phyloP scores from a whole-genome alignment of 1,139 yeast genomes.

The Protomyces pachydermus region DNA sequence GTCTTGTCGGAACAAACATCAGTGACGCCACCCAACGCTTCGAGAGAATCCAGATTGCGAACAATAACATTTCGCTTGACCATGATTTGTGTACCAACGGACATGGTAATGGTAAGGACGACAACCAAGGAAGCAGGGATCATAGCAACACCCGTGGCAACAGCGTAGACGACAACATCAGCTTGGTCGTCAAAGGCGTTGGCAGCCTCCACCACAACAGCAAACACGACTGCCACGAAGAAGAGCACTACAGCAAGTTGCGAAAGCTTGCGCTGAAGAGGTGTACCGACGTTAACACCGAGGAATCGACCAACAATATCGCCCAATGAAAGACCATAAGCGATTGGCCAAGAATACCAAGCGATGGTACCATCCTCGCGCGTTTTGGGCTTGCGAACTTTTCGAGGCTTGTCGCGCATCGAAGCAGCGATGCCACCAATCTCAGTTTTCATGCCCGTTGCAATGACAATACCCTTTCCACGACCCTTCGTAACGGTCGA shows the following conservation, averaged over 20 bases:
- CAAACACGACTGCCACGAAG: slow-evolving; percentile 67
- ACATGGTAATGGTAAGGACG: slow-evolving; percentile 79
- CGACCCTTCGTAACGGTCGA: slow-evolving; percentile 72
- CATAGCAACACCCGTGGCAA: slow-evolving; percentile 65
- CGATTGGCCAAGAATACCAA: slow-evolving; percentile 27
- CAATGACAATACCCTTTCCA: slow-evolving; percentile 59
- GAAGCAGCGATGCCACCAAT: slow-evolving; percentile 73
- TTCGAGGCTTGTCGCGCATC: slow-evolving; percentile 24
- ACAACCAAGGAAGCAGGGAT: slow-evolving; percentile 78
- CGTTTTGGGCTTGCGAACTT: slow-evolving; percentile 10
- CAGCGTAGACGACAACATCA: slow-evolving; percentile 76
- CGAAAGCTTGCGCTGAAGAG: slow-evolving; percentile 61
- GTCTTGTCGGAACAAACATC: slow-evolving; percentile 82
- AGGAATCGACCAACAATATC: slow-evolving; percentile 29
- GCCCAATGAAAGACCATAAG: slow-evolving; percentile 22
- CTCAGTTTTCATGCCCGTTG: slow-evolving; percentile 68
- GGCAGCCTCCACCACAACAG: slow-evolving; percentile 74
- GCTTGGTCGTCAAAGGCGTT: slow-evolving; percentile 61
- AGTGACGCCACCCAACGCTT: slow-evolving; percentile 73
- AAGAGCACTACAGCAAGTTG: slow-evolving; percentile 66
- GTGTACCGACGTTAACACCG: slow-evolving; percentile 54
- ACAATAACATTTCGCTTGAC: slow-evolving; percentile 66
- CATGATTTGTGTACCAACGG: slow-evolving; percentile 79
- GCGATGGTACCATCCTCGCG: slow-evolving; percentile 17
- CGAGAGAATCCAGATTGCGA: slow-evolving; percentile 70